phyloP scores from a whole-genome alignment of 345 rosid genomes.

The Syzygium aqueum region DNA sequence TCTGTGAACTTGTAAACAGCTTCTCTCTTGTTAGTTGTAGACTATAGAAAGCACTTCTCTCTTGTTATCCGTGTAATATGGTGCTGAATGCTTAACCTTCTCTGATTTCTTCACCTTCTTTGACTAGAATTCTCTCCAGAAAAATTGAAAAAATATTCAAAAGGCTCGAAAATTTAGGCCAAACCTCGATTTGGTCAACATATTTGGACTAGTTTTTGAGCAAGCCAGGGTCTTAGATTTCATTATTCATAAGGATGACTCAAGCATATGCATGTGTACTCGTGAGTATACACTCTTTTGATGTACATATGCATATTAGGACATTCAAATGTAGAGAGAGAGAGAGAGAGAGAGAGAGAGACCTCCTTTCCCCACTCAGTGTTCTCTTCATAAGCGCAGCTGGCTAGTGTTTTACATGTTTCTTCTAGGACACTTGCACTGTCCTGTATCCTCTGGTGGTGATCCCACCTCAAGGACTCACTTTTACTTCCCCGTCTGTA shows the following conservation, averaged over 20 bases:
- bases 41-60: neutral
- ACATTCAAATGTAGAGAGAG: neutral
- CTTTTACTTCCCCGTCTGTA: neutral
- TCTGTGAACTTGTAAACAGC: neutral
- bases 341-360: neutral
- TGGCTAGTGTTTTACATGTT: conserved; percentile 12
- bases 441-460: neutral
- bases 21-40: neutral
- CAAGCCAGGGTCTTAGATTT: neutral
- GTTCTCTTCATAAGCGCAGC: conserved; percentile 15
- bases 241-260: neutral
- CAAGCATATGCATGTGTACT: neutral
- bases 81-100: neutral
- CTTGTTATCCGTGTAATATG: neutral
- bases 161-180: neutral
- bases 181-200: neutral
- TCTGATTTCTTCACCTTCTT: neutral
- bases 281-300: neutral
- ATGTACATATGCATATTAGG: neutral
- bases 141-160: neutral
- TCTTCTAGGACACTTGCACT: conserved; percentile 5
- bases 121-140: neutral
- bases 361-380: conserved; percentile 26
- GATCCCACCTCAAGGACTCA: neutral
- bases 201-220: neutral